Evolutionary conservation across 768 basidiomycete genomes (phyloP), one percentile per base, ranked within the genome.

Genomic region (Hypholoma fasciculare): DNA sequence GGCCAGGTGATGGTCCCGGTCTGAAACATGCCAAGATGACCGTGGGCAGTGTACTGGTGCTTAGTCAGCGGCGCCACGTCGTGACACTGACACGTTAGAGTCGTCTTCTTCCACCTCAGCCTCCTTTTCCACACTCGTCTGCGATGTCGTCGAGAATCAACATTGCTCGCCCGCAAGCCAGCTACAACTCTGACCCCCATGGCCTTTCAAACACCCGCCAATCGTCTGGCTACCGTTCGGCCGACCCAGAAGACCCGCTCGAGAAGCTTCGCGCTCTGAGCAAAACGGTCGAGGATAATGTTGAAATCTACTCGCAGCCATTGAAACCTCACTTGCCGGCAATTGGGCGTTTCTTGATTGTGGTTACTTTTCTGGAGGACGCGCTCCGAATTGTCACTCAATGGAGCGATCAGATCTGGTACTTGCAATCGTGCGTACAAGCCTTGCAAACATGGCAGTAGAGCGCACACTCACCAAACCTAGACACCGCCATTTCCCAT

Each of bases 361-460:
- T 99, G 52, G 94, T 97, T 42, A 99, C 97, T 9, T 99, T 99
- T 77, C 78, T 96, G 73, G 97, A 99, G 80, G 97, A 99, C 70
- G 93, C 97, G 8, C 74, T 96, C 67, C 80, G 97, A 62, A 98
- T 98, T 69, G 54, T 92, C 59, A 92, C 94, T 2, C 96, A 98
- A 72, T 98, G 95, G 94, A 72, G 85, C 49, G 97, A 99, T 78
- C 97, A 99, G 75, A 84, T 97, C 54, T 99, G 96, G 94, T 99
- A 98, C 74, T 80, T 99, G 67, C 93, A 98, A 73, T 88, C 87
- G 96, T 97, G 62, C 67, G 93, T 65, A 39, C 30, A 34, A 7
- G 6, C 30, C 30, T 34, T 34, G 6, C 30, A 34, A 34, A 34
- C 30, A 6, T 34, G 2, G 2, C 6, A 34, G 30, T 34, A 9